phyloP scores from a whole-genome alignment of 495 filamentous ascomycete species.

The Podospora australis region DNA sequence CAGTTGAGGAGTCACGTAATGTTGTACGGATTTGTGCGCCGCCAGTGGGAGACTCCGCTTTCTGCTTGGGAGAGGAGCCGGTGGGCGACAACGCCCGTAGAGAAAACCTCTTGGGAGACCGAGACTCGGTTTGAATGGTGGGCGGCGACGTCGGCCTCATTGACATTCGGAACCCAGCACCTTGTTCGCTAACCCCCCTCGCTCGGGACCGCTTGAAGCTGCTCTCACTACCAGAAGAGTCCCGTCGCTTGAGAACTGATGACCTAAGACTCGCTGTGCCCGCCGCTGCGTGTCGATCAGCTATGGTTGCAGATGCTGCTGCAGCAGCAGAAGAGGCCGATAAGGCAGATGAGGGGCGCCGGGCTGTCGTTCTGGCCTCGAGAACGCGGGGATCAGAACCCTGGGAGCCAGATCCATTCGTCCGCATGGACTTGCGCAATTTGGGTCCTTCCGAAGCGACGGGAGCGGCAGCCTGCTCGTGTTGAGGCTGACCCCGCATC shows the following conservation, averaged over 20 bases:
- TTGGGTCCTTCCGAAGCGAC: constrained; percentile 5
- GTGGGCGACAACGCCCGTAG: constrained; percentile 34
- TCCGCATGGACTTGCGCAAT: constrained; percentile 28
- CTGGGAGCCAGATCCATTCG: constrained; percentile 1
- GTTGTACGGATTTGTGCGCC: constrained; percentile 25
- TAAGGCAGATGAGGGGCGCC: too few relatives aligned
- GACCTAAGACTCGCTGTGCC: constrained; percentile 9
- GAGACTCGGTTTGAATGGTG: constrained; percentile 9
- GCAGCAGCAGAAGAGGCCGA: constrained; percentile 9
- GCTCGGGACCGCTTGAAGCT: constrained; percentile 40
- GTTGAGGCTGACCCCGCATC: constrained; percentile 14
- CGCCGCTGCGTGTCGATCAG: constrained; percentile 9
- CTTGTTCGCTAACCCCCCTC: constrained; percentile 9
- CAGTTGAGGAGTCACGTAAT: constrained; percentile 19
- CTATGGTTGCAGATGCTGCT: constrained; percentile 4
- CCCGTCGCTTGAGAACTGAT: constrained; percentile 29
- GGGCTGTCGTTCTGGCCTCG: background rate
- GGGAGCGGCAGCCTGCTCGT: constrained; percentile 6
- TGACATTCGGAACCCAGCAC: constrained; percentile 34
- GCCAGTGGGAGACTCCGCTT: constrained; percentile 9
- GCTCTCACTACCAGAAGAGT: constrained; percentile 42
- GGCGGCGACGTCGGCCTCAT: constrained; percentile 32
- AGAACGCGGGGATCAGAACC: background rate
- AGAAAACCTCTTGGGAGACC: constrained; percentile 33
- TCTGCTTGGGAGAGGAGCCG: constrained; percentile 23